Conservation (phyloP, 495 filamentous ascomycete species). For the Pyronema domesticum region DNA sequence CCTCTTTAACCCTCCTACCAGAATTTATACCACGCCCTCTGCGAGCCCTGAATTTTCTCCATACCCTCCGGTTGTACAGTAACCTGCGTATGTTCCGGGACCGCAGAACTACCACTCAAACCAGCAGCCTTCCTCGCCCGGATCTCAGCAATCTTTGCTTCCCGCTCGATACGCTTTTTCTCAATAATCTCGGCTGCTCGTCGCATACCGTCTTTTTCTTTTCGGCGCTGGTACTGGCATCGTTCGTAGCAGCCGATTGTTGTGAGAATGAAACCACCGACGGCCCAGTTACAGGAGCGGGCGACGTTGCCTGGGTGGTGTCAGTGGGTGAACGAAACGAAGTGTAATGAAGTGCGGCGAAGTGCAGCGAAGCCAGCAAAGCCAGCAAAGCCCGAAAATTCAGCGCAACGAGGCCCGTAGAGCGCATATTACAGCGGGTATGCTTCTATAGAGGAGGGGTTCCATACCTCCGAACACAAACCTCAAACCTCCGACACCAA, state of each 20-base stretch:
- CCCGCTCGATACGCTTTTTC: constrained; percentile 46
- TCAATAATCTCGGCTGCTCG: constrained; percentile 66
- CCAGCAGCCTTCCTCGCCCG: background rate
- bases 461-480: constrained; percentile 56
- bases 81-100: background rate
- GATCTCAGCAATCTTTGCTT: constrained; percentile 35
- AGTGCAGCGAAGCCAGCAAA: background rate
- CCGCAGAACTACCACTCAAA: background rate
- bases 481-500: constrained; percentile 51
- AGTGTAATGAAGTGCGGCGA: no score
- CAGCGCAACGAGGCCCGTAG: background rate
- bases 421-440: background rate
- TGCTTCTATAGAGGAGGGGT: background rate
- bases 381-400: background rate
- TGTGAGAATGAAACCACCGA: constrained; percentile 47
- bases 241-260: constrained; percentile 58
- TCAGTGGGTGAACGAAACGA: no score
- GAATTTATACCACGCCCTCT: constrained; percentile 18
- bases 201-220: constrained; percentile 63
- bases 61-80: background rate
- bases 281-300: constrained; percentile 65
- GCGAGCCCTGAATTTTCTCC: constrained; percentile 2
- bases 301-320: constrained; percentile 29
- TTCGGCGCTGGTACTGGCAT: constrained; percentile 50
- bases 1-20: constrained; percentile 6